Base-by-base conservation (phyloP, 257 asterid genomes). In the Ilex aquifolium region DNA sequence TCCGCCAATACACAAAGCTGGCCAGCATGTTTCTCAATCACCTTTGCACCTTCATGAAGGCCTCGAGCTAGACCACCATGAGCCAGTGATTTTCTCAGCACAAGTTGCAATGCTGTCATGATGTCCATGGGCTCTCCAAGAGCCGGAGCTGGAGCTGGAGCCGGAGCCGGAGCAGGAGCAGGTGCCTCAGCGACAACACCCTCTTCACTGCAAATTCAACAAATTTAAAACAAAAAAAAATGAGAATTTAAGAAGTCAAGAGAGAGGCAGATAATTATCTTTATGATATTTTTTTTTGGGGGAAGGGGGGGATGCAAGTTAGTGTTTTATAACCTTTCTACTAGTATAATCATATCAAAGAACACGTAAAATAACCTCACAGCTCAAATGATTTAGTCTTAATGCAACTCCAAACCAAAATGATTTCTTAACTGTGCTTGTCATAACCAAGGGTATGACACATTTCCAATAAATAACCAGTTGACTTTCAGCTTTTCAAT, bases 1-100 rank as follows among this genome's bases (percentile, higher is more conserved):
- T 82, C 88, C 0, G 90, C 87, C 76, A 87, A 62, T 32, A 85
- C 93, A 64, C 88, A 87, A 36, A 87, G 88, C 64, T 85, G 88
- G 3, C 84, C 93, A 17, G 84, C 78, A 61, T 85, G 88, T 82
- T 79, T 88, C 80, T 81, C 94, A 54, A 85, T 83, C 53, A 80
- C 80, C 79, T 85, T 81, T 21, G 86, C 93, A 56, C 80, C 81
- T 68, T 85, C 87, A 57, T 82, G 93, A 32, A 87, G 87, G 27
- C 90, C 95, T 30, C 84, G 75, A 49, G 74, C 63, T 44, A 85
- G 87, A 1, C 95, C 95, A 69, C 84, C 74, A 65, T 88, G 95
- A 21, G 93, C 95, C 59, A 67, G 59, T 4, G 93, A 83, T 72
- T 87, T 87, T 72, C 79, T 81, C 48, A 87, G 72, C 15, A 85